phyloP scores from a whole-genome alignment of 306 rosid species.

The apple (Malus domestica) region DNA sequence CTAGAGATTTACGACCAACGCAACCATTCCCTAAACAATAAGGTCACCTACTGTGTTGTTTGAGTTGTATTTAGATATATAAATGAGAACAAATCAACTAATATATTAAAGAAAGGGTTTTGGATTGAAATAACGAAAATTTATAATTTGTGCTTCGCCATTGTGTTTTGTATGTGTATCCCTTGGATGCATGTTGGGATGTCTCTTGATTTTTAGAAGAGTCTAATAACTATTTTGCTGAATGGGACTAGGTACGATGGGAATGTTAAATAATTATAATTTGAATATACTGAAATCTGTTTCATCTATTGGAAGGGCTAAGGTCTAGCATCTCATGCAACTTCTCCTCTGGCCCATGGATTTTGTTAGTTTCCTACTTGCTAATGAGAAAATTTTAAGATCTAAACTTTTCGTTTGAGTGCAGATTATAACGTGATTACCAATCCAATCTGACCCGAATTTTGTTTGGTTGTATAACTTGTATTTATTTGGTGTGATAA shows the following conservation, averaged over 20 bases:
- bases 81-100: neutral
- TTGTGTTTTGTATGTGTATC: neutral
- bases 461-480: neutral
- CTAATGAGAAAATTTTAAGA: neutral
- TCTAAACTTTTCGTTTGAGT: neutral
- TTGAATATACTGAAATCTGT: neutral
- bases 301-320: neutral
- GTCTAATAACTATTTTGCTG: neutral
- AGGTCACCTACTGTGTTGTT: neutral
- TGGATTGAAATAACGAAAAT: constrained; percentile 76
- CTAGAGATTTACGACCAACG: neutral
- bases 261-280: neutral
- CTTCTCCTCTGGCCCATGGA: neutral
- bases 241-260: neutral
- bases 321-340: neutral
- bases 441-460: neutral
- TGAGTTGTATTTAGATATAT: neutral
- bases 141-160: constrained; percentile 15
- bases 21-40: neutral
- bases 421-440: neutral
- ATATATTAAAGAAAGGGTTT: neutral
- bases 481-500: neutral
- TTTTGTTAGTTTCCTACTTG: neutral
- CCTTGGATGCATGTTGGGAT: neutral
- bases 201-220: neutral